Evolutionary conservation across 139 green algal genomes (phyloP).

Genomic region (Chlamydomonas incerta): DNA sequence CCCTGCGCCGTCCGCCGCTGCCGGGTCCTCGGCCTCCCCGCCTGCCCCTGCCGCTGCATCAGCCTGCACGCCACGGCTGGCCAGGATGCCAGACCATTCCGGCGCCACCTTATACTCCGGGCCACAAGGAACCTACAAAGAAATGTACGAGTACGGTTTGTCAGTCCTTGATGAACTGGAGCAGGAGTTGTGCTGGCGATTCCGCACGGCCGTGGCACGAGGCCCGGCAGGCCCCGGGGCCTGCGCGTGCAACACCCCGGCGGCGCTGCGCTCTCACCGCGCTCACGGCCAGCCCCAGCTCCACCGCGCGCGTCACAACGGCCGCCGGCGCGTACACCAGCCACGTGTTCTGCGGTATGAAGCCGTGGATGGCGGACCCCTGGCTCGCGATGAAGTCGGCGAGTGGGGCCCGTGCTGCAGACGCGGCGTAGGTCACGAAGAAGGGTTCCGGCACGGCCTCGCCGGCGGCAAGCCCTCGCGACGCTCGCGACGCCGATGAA

Average conservation of each 20-base stretch:
- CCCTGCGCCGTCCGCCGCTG: background rate
- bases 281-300: background rate
- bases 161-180: no score
- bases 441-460: background rate
- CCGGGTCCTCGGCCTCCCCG: no score
- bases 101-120: slow-evolving; percentile 20
- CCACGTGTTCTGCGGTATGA: slow-evolving; percentile 14
- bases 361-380: background rate
- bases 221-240: no score
- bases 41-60: background rate
- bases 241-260: no score
- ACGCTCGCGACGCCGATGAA: no score
- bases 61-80: background rate
- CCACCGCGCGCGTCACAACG: background rate
- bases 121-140: background rate
- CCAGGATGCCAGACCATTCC: background rate
- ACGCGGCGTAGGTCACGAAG: background rate
- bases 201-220: no score
- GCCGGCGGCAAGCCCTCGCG: no score
- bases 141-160: no score
- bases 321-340: background rate
- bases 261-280: no score
- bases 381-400: background rate
- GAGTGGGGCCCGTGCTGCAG: background rate
- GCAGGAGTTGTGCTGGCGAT: no score